Conservation (phyloP, 2,329 filamentous ascomycete species). For the Elsinoe necatrix region DNA sequence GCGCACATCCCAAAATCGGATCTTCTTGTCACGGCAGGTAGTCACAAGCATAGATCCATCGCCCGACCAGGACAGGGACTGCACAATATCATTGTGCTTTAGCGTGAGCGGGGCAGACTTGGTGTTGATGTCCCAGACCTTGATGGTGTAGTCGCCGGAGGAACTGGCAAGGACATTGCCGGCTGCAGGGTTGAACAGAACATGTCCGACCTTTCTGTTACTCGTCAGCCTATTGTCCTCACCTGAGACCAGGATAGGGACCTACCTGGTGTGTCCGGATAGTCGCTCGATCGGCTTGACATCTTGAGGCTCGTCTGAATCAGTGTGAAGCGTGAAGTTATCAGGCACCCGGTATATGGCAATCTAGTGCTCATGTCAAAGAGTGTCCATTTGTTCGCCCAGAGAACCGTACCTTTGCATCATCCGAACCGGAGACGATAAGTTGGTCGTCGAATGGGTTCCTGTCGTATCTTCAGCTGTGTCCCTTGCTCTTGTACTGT, state of each 20-base stretch:
- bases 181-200: slow-evolving; percentile 93
- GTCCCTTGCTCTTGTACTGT: slow-evolving; percentile 15
- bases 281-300: slow-evolving; percentile 75
- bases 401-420: slow-evolving; percentile 60
- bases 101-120: slow-evolving; percentile 67
- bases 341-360: slow-evolving; percentile 94
- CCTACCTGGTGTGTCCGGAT: slow-evolving; percentile 74
- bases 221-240: slow-evolving; percentile 22
- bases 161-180: slow-evolving; percentile 92
- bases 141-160: slow-evolving; percentile 89
- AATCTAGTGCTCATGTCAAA: slow-evolving; percentile 40
- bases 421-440: slow-evolving; percentile 88
- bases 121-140: slow-evolving; percentile 86
- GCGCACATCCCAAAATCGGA: slow-evolving; percentile 93
- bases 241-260: not conserved
- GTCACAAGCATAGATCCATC: slow-evolving; percentile 79
- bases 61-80: slow-evolving; percentile 92
- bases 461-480: slow-evolving; percentile 44
- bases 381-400: not conserved
- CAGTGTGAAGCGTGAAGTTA: slow-evolving; percentile 73
- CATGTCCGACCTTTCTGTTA: slow-evolving; percentile 86
- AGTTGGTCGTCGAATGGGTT: slow-evolving; percentile 93
- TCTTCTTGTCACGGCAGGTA: slow-evolving; percentile 95
- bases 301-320: slow-evolving; percentile 73
- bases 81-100: slow-evolving; percentile 84